A percentile compares a stretch with the other conserved stretches of the same genome.
Conservation (phyloP, 768 basidiomycete genomes). For the Aureoboletus auriporus region DNA sequence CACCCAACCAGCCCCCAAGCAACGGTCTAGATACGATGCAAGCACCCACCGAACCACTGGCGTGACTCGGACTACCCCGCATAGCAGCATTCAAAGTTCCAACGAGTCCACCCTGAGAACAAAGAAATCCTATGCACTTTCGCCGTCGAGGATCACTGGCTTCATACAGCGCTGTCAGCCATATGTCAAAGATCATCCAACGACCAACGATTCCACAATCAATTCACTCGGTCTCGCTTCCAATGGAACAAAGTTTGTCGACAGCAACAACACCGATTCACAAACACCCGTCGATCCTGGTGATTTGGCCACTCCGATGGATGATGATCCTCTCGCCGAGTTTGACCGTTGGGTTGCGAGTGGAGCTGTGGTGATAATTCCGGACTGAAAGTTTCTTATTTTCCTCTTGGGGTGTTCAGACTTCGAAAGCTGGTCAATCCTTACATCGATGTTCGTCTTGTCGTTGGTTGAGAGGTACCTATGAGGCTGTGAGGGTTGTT, state of each 20-base stretch:
- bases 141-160: constrained; percentile 23
- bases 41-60: neutral
- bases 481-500: no score
- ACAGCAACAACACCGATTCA: neutral
- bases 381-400: constrained; percentile 12
- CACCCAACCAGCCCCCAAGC: constrained; percentile 3
- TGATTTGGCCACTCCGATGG: constrained; percentile 9
- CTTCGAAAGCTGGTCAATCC: neutral
- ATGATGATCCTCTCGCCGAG: constrained; percentile 61
- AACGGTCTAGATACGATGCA: constrained; percentile 8
- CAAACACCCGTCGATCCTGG: neutral
- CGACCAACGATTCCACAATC: neutral
- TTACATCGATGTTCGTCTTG: neutral
- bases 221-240: neutral
- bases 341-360: constrained; percentile 69
- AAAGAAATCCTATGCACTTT: constrained; percentile 11
- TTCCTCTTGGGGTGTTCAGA: no score
- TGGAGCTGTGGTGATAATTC: constrained; percentile 53
- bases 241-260: neutral
- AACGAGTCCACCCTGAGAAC: neutral
- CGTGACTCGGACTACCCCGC: no score
- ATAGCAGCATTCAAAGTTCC: neutral
- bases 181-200: neutral
- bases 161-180: constrained; percentile 13
- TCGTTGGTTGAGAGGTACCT: no score